A percentile compares a stretch with the other conserved stretches of the same genome.
These are phyloP conservation scores for Fomitopsis serialis DNA, from an alignment of 768 basidiomycete species.

Conservation along the genomic window DNA sequence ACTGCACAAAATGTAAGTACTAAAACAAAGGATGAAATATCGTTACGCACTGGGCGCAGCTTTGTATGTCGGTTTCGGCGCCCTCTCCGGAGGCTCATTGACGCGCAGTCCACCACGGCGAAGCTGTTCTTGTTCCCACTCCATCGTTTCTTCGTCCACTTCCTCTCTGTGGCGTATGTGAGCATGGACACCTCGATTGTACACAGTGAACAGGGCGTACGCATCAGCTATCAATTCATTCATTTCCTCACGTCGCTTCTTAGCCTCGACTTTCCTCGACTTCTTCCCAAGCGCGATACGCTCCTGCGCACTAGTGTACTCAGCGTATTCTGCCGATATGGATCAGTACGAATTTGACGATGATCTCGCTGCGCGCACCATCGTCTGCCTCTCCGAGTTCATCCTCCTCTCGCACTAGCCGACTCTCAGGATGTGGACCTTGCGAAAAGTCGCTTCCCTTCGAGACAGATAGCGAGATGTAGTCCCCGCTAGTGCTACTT, in stretches of 20 bases:
- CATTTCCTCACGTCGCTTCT: slow-evolving; percentile 63
- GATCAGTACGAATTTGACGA: neutral
- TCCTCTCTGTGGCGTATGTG: slow-evolving; percentile 47
- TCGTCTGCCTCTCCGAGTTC: slow-evolving; percentile 86
- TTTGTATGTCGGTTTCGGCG: slow-evolving; percentile 58
- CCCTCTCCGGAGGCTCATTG: slow-evolving; percentile 29
- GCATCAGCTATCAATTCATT: slow-evolving; percentile 79
- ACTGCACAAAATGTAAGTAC: slow-evolving; percentile 40
- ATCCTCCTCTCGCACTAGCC: slow-evolving; percentile 80
- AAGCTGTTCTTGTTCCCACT: slow-evolving; percentile 85
- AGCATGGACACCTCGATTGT: slow-evolving; percentile 3
- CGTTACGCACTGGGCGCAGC: slow-evolving; percentile 63
- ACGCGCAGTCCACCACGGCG: slow-evolving; percentile 61
- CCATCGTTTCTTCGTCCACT: slow-evolving; percentile 76
- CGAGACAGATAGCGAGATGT: slow-evolving; percentile 70
- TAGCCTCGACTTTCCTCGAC: slow-evolving; percentile 64
- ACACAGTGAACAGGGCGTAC: slow-evolving; percentile 36
- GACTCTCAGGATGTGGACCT: slow-evolving; percentile 83
- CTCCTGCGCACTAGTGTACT: slow-evolving; percentile 84
- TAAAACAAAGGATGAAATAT: neutral
- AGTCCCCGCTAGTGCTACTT: slow-evolving; percentile 51
- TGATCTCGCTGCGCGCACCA: slow-evolving; percentile 36
- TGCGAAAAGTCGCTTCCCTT: slow-evolving; percentile 46
- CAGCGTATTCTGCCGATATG: slow-evolving; percentile 60
- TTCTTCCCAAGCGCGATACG: slow-evolving; percentile 84